Percentiles rank a stretch among this genome's conserved stretches.
Conservation (phyloP, 345 rosid species). For the Gossypium stocksii region DNA sequence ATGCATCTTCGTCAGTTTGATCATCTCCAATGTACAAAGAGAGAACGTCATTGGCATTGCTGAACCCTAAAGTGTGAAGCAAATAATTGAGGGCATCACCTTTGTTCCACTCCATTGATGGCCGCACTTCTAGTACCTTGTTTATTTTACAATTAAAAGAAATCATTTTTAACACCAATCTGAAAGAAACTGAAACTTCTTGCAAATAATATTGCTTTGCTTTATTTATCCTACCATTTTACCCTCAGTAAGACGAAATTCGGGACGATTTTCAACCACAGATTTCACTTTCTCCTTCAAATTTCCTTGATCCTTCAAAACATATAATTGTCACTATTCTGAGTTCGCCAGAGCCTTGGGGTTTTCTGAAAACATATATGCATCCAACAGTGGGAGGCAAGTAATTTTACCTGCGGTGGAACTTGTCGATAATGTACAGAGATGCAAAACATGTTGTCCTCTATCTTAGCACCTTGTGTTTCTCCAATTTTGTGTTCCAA, state of each 20-base stretch:
- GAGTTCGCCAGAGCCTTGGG: too few species aligned
- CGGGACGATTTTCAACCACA: constrained; percentile 32
- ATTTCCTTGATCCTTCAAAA: constrained; percentile 23
- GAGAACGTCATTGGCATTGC: constrained; percentile 35
- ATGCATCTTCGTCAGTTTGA: constrained; percentile 62
- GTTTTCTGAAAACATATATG: too few species aligned
- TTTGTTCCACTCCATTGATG: neutral
- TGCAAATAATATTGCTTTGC: too few species aligned
- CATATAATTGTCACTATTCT: too few species aligned
- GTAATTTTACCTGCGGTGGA: constrained; percentile 20
- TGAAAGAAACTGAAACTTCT: neutral
- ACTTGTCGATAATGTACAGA: constrained; percentile 42
- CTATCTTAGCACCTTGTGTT: constrained; percentile 34
- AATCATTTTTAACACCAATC: neutral
- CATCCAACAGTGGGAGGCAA: too few species aligned
- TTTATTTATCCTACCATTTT: constrained; percentile 33
- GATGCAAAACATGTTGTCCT: constrained; percentile 41
- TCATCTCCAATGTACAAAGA: constrained; percentile 63
- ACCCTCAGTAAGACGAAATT: constrained; percentile 36
- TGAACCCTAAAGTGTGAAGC: constrained; percentile 30
- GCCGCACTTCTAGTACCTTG: neutral
- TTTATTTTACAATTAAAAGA: too few species aligned
- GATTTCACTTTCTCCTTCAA: constrained; percentile 38
- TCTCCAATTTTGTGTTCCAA: constrained; percentile 24
- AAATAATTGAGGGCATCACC: neutral